Evolutionary conservation across 768 basidiomycete genomes (phyloP), one percentile per base, ranked within the genome.

Genomic region (Sarcodon aspratus): DNA sequence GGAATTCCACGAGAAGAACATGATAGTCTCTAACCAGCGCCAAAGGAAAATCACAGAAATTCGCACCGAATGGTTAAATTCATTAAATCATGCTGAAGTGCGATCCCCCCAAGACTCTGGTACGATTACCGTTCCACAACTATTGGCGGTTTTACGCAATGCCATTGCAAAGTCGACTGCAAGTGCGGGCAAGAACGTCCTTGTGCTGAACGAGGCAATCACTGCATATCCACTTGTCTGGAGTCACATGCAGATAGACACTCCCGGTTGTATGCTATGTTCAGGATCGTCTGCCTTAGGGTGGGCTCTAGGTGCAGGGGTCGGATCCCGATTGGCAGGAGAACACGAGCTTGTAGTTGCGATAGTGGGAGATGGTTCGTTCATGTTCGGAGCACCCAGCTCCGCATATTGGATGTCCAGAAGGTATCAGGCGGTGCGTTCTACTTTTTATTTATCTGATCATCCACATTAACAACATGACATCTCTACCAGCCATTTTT

Each of bases 401-500:
- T 73, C 80, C 0, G 75, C 74, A 1, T 86, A 74, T 61, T 86
- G 85, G 85, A 84, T 85, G 62, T 82, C 85, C 1, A 70, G 75
- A 54, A 70, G 71, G 43, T 86, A 86, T 59, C 62, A 79, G 33
- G 79, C 83, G 18, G 83, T 84, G 49, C 50, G 73, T 60, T 1
- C 35, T 50, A 50, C 15, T 50, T 44, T 48, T 37, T 33, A 11
- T 53, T 18, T 45, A 43, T 21, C 9, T 50, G 42, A 40, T 45
- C 1, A 47, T 50, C 6, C 32, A n/a, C n/a, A n/a, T n/a, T n/a
- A n/a, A n/a, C n/a, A n/a, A n/a, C n/a, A 46, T 17, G 36, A 21
- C 51, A 11, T 48, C 31, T 17, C 47, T 36, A 32, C 8, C 50
- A 83, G 81, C 84, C 82, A 1, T 85, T 83, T 66, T 60, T 85